Base-by-base conservation (phyloP, 441 rosid genomes). In the Jatropha podagrica region DNA sequence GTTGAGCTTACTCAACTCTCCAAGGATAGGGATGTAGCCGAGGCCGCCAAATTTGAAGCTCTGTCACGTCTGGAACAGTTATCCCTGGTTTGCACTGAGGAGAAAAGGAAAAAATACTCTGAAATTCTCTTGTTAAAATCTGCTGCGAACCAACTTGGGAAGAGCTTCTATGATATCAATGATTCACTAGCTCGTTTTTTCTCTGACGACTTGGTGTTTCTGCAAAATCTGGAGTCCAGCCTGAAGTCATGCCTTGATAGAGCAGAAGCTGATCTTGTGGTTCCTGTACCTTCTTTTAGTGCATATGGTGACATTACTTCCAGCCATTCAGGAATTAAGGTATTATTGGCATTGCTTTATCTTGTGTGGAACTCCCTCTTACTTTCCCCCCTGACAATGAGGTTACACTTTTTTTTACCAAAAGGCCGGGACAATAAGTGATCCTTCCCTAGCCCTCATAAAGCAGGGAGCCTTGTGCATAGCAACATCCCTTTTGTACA, bases 21-120 rank as follows among this genome's bases (percentile, higher is more conserved):
- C 73, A 82, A 80, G 78, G 86, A 81, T 71, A 93, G 86, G 79
- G 93, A 91, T 73, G 80, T 56, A 40, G 85, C 90, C 14, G 97
- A 87, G 85, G 82, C 92, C 85, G 91, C 91, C 71, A 90, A 85
- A 80, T 66, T 77, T 76, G 97, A 91, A 81, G 96, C 90, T 69
- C 78, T 89, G 56, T 86, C 90, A 49, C 89, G 54, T 74, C 78
- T 84, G 72, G 93, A 95, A 79, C 82, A 85, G 69, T 72, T 88
- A 77, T 91, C 92, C 68, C 72, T 82, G 46, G 72, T 68, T 79
- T 79, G 59, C 42, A 76, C 77, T 68, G 90, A 88, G 84, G 95
- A 90, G 81, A 85, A 85, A 69, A 86, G 71, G 73, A 89, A 85
- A 82, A 86, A 81, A 26, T 73, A 66, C 82, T 85, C 90, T 72